Conservation (phyloP, 176 grass and related monocot species). For the Zoysia pacifica region DNA sequence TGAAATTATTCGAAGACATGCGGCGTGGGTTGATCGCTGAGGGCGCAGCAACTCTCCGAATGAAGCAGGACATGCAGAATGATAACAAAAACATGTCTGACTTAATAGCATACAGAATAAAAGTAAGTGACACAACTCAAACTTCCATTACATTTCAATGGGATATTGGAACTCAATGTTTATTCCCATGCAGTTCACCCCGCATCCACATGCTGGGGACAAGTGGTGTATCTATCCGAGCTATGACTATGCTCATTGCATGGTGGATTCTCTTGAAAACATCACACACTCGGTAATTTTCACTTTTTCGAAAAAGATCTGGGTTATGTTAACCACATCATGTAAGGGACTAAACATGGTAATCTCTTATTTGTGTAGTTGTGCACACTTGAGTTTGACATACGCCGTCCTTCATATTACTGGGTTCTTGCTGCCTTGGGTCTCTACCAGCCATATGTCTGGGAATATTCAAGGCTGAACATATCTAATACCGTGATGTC, state of each 20-base stretch:
- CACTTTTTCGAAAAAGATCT: slow-evolving; percentile 7
- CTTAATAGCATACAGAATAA: slow-evolving; percentile 97
- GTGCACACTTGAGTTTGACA: slow-evolving; percentile 92
- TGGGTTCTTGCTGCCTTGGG: slow-evolving; percentile 83
- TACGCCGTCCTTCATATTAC: slow-evolving; percentile 95
- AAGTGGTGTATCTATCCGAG: slow-evolving; percentile 99
- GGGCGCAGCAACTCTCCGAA: slow-evolving; percentile 81
- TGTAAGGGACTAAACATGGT: slow-evolving; percentile 15
- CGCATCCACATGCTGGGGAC: slow-evolving; percentile 93
- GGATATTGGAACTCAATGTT: slow-evolving; percentile 19
- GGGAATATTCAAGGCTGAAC: slow-evolving; percentile 97
- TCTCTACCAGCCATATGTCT: slow-evolving; percentile 93
- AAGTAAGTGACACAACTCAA: slow-evolving; percentile 56
- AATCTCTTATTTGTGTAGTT: slow-evolving; percentile 38
- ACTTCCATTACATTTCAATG: slow-evolving; percentile 15
- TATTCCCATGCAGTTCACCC: slow-evolving; percentile 64
- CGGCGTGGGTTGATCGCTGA: slow-evolving; percentile 76
- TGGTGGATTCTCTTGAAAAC: slow-evolving; percentile 98
- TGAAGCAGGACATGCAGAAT: slow-evolving; percentile 99
- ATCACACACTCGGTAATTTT: slow-evolving; percentile 94
- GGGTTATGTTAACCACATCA: slow-evolving; percentile 15
- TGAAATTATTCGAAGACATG: slow-evolving; percentile 97
- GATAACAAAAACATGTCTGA: slow-evolving; percentile 99
- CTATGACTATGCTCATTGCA: slow-evolving; percentile 96
- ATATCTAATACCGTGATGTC: slow-evolving; percentile 98